A percentile compares a stretch with the other conserved stretches of the same genome.
These are phyloP conservation scores for Fusarium longipes DNA, from an alignment of 2,329 filamentous ascomycete species.

Conservation along the genomic window DNA sequence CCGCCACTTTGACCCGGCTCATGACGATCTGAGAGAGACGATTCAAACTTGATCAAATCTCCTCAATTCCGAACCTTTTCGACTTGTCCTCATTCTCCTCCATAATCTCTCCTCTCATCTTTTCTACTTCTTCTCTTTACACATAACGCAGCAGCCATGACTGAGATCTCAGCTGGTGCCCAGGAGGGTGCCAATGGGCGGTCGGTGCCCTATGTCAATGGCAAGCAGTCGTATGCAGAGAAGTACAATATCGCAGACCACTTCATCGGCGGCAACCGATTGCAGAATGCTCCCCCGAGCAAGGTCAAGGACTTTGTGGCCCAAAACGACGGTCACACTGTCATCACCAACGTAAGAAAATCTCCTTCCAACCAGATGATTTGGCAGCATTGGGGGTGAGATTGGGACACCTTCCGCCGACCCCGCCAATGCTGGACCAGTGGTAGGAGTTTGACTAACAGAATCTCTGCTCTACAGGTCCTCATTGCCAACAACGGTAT, in stretches of 20 bases:
- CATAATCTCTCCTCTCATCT: slow-evolving; percentile 26
- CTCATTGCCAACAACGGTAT: slow-evolving; percentile 99
- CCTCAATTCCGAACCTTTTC: slow-evolving; percentile 20
- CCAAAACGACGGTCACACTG: slow-evolving; percentile 90
- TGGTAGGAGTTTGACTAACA: slow-evolving; percentile 26
- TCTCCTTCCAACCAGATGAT: not conserved
- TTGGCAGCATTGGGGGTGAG: not conserved
- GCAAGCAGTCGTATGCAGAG: slow-evolving; percentile 76
- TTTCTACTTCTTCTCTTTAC: slow-evolving; percentile 26
- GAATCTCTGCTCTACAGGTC: slow-evolving; percentile 67
- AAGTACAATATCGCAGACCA: slow-evolving; percentile 87
- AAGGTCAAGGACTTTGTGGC: slow-evolving; percentile 97
- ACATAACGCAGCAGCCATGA: slow-evolving; percentile 56
- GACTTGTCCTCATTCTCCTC: slow-evolving; percentile 21
- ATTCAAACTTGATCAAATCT: slow-evolving; percentile 34
- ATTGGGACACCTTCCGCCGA: slow-evolving; percentile 4
- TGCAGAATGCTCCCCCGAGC: slow-evolving; percentile 83
- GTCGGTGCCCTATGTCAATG: slow-evolving; percentile 65
- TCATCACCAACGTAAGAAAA: slow-evolving; percentile 90
- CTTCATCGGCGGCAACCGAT: slow-evolving; percentile 94
- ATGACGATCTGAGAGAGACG: slow-evolving; percentile 47
- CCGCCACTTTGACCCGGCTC: slow-evolving; percentile 42
- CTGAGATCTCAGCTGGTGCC: slow-evolving; percentile 57
- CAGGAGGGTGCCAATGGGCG: slow-evolving; percentile 58
- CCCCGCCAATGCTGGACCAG: slow-evolving; percentile 15